Evolutionary conservation across 1,139 yeast species (phyloP).

Genomic region (Lodderomyces pseudojiufengensis): DNA sequence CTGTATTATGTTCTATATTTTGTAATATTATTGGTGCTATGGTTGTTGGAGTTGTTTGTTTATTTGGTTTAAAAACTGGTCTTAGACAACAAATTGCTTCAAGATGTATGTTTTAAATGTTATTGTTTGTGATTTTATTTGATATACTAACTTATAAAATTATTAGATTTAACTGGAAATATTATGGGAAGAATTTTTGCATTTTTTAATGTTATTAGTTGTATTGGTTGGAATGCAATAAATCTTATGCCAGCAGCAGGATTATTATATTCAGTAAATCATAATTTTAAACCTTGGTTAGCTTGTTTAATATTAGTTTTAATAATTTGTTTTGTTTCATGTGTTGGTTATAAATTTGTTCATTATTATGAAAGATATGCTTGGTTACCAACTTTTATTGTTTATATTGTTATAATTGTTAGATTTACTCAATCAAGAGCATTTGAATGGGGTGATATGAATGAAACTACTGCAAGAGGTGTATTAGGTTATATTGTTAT

Average conservation of each 20-base stretch:
- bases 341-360: constrained; percentile 28
- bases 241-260: constrained; percentile 33
- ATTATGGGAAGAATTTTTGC: constrained; percentile 31
- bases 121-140: too few relatives aligned
- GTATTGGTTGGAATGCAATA: constrained; percentile 37
- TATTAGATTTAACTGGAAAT: constrained; percentile 24
- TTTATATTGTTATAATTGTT: constrained; percentile 26
- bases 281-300: constrained; percentile 28
- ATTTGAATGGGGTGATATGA: constrained; percentile 30
- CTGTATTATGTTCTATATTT: constrained; percentile 26
- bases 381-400: constrained; percentile 27
- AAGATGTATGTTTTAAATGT: constrained; percentile 17
- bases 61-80: constrained; percentile 30
- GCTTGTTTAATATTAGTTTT: constrained; percentile 30
- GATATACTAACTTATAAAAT: constrained; percentile 4
- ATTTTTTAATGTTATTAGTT: constrained; percentile 27
- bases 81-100: constrained; percentile 32
- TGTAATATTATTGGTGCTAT: constrained; percentile 26
- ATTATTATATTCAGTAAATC: constrained; percentile 23
- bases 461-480: constrained; percentile 33
- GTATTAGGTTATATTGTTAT: constrained; percentile 24
- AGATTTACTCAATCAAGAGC: constrained; percentile 21
- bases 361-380: constrained; percentile 28
- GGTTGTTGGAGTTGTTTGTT: constrained; percentile 30
- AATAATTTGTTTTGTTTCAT: constrained; percentile 23